Evolutionary conservation across 1,284 basidiomycete genomes (phyloP), one percentile per base, ranked within the genome.

Genomic region (Boletus semigastroideus): DNA sequence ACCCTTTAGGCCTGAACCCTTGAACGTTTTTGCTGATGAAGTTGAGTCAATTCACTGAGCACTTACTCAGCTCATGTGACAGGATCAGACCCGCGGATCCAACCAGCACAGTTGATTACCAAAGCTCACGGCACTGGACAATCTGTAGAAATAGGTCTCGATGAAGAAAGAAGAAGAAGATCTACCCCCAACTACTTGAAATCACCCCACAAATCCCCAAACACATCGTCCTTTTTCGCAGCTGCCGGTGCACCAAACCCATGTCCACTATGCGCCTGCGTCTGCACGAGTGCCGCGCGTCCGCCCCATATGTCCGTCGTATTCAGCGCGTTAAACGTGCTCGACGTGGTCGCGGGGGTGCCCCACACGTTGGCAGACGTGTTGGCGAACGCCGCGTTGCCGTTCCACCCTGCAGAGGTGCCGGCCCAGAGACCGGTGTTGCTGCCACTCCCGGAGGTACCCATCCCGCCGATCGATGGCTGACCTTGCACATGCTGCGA

Each of bases 161-260:
- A 40, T 3, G 22, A 25, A 40, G 13, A 25, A 40, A 22, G 22
- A 25, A 40, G 13, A 25, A 40, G 28, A 30, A 30, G 12, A 30
- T 8, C 20, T 22, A 16, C 20, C 9, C 25, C 4, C 22, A 5
- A 3, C 66, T 76, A 87, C 75, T 89, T 90, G 70, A 88, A 89
- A 39, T 84, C 80, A 44, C 87, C 86, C 89, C 88, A 91, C 44
- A 91, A 67, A 68, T 91, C 88, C 5, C 86, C 86, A 65, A 91
- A 91, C 7, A 75, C 82, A 62, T 91, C 89, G 58, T 90, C 86
- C 67, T 88, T 86, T 75, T 87, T 86, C 41, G 68, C 57, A 33
- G 69, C 55, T 14, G 68, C 55, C 41, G 68, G 56, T 33, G 66
- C 67, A 59, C 76, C 74, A 27, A 72, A 12, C 57, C 76, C 73